Evolutionary conservation across 371 early-diverging fungal species (phyloP).

Genomic region (Thermomucor indicae-seudaticae): DNA sequence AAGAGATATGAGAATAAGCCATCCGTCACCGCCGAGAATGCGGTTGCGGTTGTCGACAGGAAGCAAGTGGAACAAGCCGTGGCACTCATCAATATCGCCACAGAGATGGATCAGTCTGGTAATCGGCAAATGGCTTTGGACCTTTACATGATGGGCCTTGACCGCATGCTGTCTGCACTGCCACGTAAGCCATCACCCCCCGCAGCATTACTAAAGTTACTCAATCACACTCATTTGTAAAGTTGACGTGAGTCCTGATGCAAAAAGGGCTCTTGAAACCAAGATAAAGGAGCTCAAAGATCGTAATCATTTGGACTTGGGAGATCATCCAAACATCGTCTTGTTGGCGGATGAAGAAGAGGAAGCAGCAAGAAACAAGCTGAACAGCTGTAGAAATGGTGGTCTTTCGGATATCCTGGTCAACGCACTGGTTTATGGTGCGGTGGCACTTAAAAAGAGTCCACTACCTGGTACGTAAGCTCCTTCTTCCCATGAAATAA

Average conservation of each 20-base stretch:
- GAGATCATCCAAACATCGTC: too few relatives aligned
- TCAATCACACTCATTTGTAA: too few relatives aligned
- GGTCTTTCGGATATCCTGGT: conserved; percentile 39
- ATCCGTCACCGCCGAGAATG: background rate
- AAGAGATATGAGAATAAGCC: conserved; percentile 5
- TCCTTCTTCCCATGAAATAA: background rate
- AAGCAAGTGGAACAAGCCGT: conserved; percentile 45
- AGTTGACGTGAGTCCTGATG: conserved; percentile 45
- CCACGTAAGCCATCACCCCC: conserved; percentile 52
- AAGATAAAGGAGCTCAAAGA: conserved; percentile 31
- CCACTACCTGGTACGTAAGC: conserved; percentile 45
- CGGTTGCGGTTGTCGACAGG: conserved; percentile 17
- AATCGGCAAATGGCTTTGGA: conserved; percentile 46
- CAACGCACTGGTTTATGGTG: conserved; percentile 49
- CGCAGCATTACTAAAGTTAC: too few relatives aligned
- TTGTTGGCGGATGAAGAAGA: too few relatives aligned
- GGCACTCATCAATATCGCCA: conserved; percentile 43
- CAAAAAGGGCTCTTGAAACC: conserved; percentile 35
- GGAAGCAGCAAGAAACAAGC: too few relatives aligned
- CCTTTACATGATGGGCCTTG: conserved; percentile 51
- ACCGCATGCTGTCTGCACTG: conserved; percentile 41
- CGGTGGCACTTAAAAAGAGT: conserved; percentile 58
- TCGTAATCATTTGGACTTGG: conserved; percentile 14
- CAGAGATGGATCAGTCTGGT: conserved; percentile 46
- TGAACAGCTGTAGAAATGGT: too few relatives aligned